Evolutionary conservation across 306 rosid genomes (phyloP), one percentile per base, ranked within the genome.

Genomic region (Trichosanthes cucumerina): DNA sequence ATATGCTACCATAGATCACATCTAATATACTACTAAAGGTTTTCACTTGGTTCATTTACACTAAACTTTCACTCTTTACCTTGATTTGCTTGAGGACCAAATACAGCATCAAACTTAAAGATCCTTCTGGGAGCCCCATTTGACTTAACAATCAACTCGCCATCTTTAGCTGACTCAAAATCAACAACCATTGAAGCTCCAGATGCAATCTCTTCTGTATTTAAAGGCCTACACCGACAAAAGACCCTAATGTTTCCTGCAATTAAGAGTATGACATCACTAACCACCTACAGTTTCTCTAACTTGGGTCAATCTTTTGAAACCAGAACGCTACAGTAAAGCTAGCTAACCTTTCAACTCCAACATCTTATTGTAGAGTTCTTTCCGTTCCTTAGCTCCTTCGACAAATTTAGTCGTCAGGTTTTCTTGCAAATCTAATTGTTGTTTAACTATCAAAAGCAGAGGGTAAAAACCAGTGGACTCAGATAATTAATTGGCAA

Each of bases 181-280:
- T 91, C 98, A 80, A 92, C 79, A 62, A 91, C 90, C 93, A 86
- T 60, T 66, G 91, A 36, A 75, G 96, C 87, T 83, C 97, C 97
- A 66, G 86, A 84, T 60, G 91, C 74, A 47, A 82, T 77, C 87
- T 95, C 98, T 58, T 91, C 89, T 0, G 82, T 77, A 80, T 95
- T 91, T 34, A 89, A 89, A 63, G 98, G 98, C 86, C 97, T 92
- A 84, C 97, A 95, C 80, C 98, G 86, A 83, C 98, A 95, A 78
- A 89, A 95, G 86, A 92, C 98, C 85, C 98, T 85, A 79, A 95
- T 95, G 88, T 95, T 95, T 86, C 98, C 98, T 93, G 84, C 82
- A 76, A 62, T 38, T 78, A 69, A 81, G 65, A 80, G 43, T 46
- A 75, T 70, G 64, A 9, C 36, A 47, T 84, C 89, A 86, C 82